phyloP scores from a whole-genome alignment of 2,329 filamentous ascomycete genomes.

The Fusarium hainanense region DNA sequence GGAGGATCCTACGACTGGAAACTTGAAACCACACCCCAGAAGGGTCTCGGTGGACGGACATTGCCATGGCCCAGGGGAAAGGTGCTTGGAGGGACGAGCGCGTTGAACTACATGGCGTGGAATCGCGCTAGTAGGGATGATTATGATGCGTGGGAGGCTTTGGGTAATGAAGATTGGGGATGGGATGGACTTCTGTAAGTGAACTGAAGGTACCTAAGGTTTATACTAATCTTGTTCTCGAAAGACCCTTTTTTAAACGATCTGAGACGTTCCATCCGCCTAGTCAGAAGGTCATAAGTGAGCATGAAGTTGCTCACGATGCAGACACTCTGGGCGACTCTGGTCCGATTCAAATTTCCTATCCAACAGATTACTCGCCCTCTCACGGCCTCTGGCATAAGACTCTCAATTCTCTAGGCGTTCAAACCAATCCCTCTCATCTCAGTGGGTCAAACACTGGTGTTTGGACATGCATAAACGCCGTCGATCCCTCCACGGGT shows the following conservation, averaged over 20 bases:
- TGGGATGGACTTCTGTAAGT: constrained; percentile 58
- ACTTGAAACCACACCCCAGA: constrained; percentile 54
- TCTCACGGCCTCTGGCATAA: constrained; percentile 61
- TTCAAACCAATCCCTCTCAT: constrained; percentile 55
- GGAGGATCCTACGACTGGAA: constrained; percentile 56
- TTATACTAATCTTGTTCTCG: too few species aligned
- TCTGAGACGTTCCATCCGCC: constrained; percentile 60
- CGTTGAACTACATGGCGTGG: constrained; percentile 69
- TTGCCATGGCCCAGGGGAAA: constrained; percentile 58
- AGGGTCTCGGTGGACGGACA: constrained; percentile 52
- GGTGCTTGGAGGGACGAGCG: constrained; percentile 71
- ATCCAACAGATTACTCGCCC: constrained; percentile 53
- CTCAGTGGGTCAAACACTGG: constrained; percentile 63
- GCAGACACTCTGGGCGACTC: constrained; percentile 54
- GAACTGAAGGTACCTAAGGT: too few species aligned
- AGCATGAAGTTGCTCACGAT: constrained; percentile 55
- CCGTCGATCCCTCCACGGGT: constrained; percentile 58
- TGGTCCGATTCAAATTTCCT: constrained; percentile 63
- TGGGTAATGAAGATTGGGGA: constrained; percentile 69
- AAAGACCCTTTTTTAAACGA: constrained; percentile 59
- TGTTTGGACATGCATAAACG: constrained; percentile 61
- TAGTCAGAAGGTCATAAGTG: constrained; percentile 47
- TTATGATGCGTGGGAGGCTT: constrained; percentile 66
- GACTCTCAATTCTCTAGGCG: constrained; percentile 58
- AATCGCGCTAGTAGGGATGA: constrained; percentile 59